Conservation (phyloP, 306 rosid genomes). For the Delonix regia region DNA sequence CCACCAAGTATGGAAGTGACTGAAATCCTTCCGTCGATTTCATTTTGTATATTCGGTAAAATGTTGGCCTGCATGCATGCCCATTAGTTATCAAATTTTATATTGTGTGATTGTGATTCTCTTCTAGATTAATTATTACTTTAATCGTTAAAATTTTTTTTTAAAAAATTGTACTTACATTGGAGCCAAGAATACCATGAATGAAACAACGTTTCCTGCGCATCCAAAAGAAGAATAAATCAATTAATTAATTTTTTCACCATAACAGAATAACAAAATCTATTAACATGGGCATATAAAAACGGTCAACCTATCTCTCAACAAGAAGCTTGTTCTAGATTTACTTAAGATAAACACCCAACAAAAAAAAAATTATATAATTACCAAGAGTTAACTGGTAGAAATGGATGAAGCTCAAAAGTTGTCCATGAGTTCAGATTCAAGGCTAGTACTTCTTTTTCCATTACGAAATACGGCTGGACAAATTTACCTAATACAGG, state of each 20-base stretch:
- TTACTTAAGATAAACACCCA: no score
- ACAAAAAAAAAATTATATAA: no score
- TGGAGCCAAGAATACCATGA: slow-evolving; percentile 90
- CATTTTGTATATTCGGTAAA: slow-evolving; percentile 68
- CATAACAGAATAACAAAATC: not conserved
- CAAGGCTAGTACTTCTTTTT: no score
- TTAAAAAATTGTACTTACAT: slow-evolving; percentile 56
- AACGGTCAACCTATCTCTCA: no score
- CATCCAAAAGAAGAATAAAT: slow-evolving; percentile 24
- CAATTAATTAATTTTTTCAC: not conserved
- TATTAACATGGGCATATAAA: not conserved
- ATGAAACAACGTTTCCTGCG: slow-evolving; percentile 75
- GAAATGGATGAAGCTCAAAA: no score
- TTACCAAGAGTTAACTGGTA: no score
- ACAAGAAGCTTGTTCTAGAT: no score
- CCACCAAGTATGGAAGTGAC: slow-evolving; percentile 81
- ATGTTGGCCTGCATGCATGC: slow-evolving; percentile 87
- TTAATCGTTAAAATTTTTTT: not conserved
- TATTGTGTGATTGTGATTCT: not conserved
- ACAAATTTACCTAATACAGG: no score
- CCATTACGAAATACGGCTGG: no score
- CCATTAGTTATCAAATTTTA: not conserved
- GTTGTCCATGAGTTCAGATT: no score
- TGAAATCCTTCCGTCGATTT: slow-evolving; percentile 87
- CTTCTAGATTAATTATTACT: no score